Evolutionary conservation across 176 grass and related monocot genomes (phyloP), one percentile per base, ranked within the genome.

Genomic region (Aegilops tauschii): DNA sequence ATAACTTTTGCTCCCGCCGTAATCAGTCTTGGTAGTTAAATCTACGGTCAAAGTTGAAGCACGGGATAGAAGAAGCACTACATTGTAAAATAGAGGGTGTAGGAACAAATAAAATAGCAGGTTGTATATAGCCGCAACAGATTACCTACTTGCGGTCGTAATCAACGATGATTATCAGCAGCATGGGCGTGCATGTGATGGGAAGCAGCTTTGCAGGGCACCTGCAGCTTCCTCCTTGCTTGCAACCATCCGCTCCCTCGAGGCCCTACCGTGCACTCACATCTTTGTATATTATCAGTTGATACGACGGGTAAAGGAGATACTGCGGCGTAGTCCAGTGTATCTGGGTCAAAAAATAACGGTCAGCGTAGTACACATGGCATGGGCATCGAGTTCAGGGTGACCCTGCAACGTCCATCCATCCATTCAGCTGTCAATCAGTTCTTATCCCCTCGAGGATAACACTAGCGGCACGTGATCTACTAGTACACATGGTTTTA

Each of bases 161-260:
- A 14, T 59, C 59, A 8, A 59, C 20, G 56, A 50, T 77, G 13
- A 87, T 73, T 77, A 59, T 32, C 12, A 36, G n/a, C 21, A 20
- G n/a, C 54, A 72, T 80, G 36, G 36, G 42, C 66, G 32, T 47
- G 29, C 86, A 44, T 67, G 79, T 44, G 70, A 87, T 2, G 42
- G 23, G 70, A 58, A 76, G 61, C 70, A 76, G 68, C 39, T 28
- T 36, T 13, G 83, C 31, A 78, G 17, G 32, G 25, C 63, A 69
- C 32, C 52, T 70, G 66, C 37, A 73, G 17, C 76, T 63, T 86
- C 76, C 79, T 73, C 25, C 56, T 30, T 76, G 31, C 13, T 23
- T 34, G 25, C 6, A 37, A 18, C 67, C 34, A 72, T 9, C 5
- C 69, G 20, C 10, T 70, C 69, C 54, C 61, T 27, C 6, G 56